phyloP scores from a whole-genome alignment of 1,284 basidiomycete species.

The Cutaneotrichosporon dermatis region DNA sequence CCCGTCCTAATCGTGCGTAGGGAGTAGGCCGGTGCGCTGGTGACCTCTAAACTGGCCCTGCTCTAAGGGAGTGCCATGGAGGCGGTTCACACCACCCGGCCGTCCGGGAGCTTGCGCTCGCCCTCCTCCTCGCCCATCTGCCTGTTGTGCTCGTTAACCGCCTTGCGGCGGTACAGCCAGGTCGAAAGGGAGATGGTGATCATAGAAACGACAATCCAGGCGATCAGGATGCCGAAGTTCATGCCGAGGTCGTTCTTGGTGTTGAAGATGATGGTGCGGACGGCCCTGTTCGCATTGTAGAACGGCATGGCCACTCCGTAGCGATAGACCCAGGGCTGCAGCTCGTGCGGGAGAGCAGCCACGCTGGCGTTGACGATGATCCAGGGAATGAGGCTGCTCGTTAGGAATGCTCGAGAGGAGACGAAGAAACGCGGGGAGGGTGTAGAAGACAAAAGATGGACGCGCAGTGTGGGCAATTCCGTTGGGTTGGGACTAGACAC shows the following conservation, averaged over 20 bases:
- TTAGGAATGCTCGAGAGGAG: too few species aligned
- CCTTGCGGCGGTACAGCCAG: conserved; percentile 46
- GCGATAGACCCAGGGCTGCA: conserved; percentile 62
- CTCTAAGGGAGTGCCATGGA: too few species aligned
- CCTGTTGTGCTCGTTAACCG: conserved; percentile 25
- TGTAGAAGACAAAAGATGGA: too few species aligned
- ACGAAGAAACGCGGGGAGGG: too few species aligned
- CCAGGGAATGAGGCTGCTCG: conserved; percentile 37
- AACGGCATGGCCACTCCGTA: conserved; percentile 60
- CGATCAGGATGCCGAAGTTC: conserved; percentile 54
- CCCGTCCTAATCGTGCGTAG: too few species aligned
- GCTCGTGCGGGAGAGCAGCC: conserved; percentile 58
- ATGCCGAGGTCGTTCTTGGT: conserved; percentile 59
- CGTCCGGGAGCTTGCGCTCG: conserved; percentile 8
- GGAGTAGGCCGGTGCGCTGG: too few species aligned
- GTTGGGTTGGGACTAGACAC: too few species aligned
- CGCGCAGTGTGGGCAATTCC: too few species aligned
- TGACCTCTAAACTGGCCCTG: too few species aligned
- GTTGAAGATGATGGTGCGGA: conserved; percentile 63
- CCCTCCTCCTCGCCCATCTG: conserved; percentile 5
- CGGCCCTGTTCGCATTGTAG: conserved; percentile 59
- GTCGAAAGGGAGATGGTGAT: conserved; percentile 52
- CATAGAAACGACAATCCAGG: conserved; percentile 51
- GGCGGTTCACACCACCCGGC: conserved; percentile 1
- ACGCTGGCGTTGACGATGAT: conserved; percentile 70